Conservation (phyloP, 306 rosid genomes). For the Trichosanthes truncata region DNA sequence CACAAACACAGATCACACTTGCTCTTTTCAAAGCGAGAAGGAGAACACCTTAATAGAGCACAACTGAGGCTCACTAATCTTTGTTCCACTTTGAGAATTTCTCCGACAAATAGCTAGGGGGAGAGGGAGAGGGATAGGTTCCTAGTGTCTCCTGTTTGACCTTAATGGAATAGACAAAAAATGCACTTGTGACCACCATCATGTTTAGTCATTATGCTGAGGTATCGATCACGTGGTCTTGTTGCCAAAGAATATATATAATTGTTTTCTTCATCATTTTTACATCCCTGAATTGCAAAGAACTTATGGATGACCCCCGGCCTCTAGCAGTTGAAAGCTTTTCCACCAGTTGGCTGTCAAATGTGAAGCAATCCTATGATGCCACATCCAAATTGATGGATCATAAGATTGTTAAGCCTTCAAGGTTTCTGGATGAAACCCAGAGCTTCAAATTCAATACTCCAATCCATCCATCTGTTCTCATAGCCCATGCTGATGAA, state of each 20-base stretch:
- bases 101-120: too few species aligned
- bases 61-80: too few species aligned
- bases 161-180: constrained; percentile 35
- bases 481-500: constrained; percentile 56
- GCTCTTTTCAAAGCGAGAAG: too few species aligned
- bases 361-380: constrained; percentile 15
- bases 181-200: constrained; percentile 37
- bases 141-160: constrained; percentile 48
- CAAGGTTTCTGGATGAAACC: constrained; percentile 11
- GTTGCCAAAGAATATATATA: constrained; percentile 17
- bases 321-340: constrained; percentile 62
- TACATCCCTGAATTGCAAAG: constrained; percentile 8
- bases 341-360: constrained; percentile 55
- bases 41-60: too few species aligned
- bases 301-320: constrained; percentile 26
- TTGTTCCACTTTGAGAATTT: too few species aligned
- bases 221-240: constrained; percentile 27
- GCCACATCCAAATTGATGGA: constrained; percentile 12
- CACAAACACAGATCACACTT: too few species aligned
- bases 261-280: background rate
- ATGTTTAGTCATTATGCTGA: constrained; percentile 30
- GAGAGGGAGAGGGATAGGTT: constrained; percentile 19
- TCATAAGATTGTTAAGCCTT: background rate
- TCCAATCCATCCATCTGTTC: constrained; percentile 21
- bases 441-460: constrained; percentile 41